A percentile compares a stretch with the other conserved stretches of the same genome.
Evolutionary conservation across 225 moss, liverwort and hornwort species (phyloP).

Genomic region (Marchantia paleacea): DNA sequence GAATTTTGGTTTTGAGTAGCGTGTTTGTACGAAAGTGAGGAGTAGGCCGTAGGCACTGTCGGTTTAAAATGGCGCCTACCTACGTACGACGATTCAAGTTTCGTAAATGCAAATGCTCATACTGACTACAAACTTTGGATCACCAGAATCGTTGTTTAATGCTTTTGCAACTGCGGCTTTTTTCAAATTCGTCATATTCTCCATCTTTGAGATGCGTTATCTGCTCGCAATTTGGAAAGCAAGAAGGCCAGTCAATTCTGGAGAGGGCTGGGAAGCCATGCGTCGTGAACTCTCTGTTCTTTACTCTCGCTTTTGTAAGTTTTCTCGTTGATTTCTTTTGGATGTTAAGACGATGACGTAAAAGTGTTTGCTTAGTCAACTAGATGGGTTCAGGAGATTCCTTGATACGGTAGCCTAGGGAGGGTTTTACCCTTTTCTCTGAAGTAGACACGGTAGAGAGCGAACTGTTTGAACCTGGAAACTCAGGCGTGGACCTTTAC

Average conservation of each 20-base stretch:
- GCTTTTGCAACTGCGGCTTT: constrained; percentile 97
- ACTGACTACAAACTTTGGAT: neutral
- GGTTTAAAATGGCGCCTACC: too few species aligned
- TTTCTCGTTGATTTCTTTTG: neutral
- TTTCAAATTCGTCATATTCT: constrained; percentile 98
- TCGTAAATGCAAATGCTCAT: too few species aligned
- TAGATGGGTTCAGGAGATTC: neutral
- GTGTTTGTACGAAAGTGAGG: neutral
- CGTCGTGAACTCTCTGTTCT: constrained; percentile 94
- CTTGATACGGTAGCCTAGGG: neutral
- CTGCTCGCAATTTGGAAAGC: constrained; percentile 97
- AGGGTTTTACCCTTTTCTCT: neutral
- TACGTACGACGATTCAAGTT: too few species aligned
- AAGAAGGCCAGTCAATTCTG: constrained; percentile 74
- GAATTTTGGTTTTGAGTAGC: neutral
- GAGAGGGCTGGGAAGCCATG: constrained; percentile 98
- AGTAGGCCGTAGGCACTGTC: neutral
- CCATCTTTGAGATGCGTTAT: constrained; percentile 99
- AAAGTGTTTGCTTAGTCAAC: neutral
- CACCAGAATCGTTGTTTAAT: constrained; percentile 92
- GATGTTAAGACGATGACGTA: neutral
- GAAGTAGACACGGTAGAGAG: neutral
- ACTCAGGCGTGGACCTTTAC: too few species aligned
- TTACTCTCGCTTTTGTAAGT: constrained; percentile 96
- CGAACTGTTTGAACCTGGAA: too few species aligned